These are phyloP conservation scores for Pinus albicaulis DNA, from an alignment of 75 land plant species.

Conservation along the genomic window DNA sequence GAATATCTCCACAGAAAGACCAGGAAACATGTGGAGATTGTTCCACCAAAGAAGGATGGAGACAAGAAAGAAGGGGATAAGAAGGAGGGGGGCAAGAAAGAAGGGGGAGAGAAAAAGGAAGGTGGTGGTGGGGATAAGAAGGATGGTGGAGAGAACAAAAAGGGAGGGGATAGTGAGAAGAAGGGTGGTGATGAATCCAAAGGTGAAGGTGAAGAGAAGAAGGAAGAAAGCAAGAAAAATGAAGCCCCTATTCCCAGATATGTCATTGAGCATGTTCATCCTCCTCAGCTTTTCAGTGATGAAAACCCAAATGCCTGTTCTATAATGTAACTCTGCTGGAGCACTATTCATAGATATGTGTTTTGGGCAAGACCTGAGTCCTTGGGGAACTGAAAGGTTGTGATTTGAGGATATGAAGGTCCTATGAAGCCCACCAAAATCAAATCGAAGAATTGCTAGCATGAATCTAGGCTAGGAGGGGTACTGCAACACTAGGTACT, in stretches of 20 bases:
- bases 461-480: neutral
- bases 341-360: neutral
- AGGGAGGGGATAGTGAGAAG: constrained; percentile 11
- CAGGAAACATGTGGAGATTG: constrained; percentile 43
- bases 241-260: constrained; percentile 10
- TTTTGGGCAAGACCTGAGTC: neutral
- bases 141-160: constrained; percentile 10
- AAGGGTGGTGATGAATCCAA: constrained; percentile 9
- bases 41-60: constrained; percentile 39
- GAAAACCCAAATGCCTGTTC: constrained; percentile 40
- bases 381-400: neutral
- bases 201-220: neutral
- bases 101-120: constrained; percentile 21
- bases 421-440: neutral
- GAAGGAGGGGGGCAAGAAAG: constrained; percentile 24
- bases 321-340: constrained; percentile 14
- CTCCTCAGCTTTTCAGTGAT: constrained; percentile 32
- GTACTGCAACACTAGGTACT: too few species aligned
- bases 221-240: constrained; percentile 12
- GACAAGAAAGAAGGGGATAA: constrained; percentile 17
- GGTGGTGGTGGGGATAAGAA: constrained; percentile 27
- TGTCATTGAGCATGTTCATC: constrained; percentile 18
- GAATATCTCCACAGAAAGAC: constrained; percentile 53
- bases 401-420: neutral
- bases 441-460: neutral